A percentile compares a stretch with the other conserved stretches of the same genome.
Evolutionary conservation across 2,329 filamentous ascomycete genomes (phyloP).

Genomic region (Ophiostoma angusticollis): DNA sequence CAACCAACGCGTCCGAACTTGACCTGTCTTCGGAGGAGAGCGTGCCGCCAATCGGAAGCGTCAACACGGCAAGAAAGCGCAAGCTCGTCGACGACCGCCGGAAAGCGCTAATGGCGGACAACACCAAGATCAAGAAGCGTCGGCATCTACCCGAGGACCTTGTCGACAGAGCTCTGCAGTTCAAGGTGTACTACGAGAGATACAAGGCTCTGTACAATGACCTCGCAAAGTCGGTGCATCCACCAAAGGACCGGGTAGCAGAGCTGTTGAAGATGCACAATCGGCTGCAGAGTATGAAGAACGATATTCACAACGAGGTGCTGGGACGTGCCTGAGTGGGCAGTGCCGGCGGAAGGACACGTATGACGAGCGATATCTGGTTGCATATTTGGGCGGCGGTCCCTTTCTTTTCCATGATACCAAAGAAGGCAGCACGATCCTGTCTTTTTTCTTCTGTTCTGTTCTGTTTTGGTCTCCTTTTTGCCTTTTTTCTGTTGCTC

Average conservation of each 20-base stretch:
- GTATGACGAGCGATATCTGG: too few species aligned
- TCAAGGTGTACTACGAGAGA: conserved; percentile 42
- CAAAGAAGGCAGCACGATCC: too few species aligned
- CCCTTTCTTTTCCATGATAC: conserved; percentile 2
- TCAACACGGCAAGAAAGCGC: conserved; percentile 28
- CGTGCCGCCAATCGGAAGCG: conserved; percentile 17
- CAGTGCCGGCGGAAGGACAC: too few species aligned
- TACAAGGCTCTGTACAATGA: conserved; percentile 46
- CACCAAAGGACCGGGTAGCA: conserved; percentile 37
- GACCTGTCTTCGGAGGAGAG: conserved; percentile 25
- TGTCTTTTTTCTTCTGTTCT: too few species aligned
- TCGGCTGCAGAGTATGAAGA: conserved; percentile 43
- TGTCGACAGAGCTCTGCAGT: conserved; percentile 39
- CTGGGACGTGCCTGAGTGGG: conserved; percentile 9
- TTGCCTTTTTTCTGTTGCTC: conserved; percentile 6
- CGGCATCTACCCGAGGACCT: conserved; percentile 33
- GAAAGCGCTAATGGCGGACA: conserved; percentile 9
- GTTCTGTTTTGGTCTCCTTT: conserved; percentile 3
- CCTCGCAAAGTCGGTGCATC: conserved; percentile 36
- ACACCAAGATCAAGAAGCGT: conserved; percentile 11
- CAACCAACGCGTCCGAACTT: conserved; percentile 51
- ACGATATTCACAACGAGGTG: conserved; percentile 39
- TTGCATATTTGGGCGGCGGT: background rate
- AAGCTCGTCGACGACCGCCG: conserved; percentile 20
- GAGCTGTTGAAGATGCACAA: conserved; percentile 41